Conservation (phyloP, 208 protist genomes). For the Phytomonas francai region DNA sequence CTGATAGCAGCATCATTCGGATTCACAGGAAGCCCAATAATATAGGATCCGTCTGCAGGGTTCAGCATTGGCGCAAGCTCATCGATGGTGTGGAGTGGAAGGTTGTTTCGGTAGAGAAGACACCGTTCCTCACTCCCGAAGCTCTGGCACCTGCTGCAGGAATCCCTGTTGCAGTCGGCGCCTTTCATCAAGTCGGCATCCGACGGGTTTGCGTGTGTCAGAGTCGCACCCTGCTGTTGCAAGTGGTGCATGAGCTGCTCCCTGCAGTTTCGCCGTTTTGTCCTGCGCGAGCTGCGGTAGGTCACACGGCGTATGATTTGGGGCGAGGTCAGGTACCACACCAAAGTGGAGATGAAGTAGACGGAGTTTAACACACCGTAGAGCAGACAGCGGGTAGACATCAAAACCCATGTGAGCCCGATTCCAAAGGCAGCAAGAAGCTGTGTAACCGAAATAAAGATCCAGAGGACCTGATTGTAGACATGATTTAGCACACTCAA, state of each 20-base stretch:
- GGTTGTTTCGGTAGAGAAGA: too few relatives aligned
- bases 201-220: not conserved
- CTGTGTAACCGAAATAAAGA: slow-evolving; percentile 28
- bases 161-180: slow-evolving; percentile 3
- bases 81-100: slow-evolving; percentile 13
- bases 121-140: not conserved
- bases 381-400: slow-evolving; percentile 47
- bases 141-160: slow-evolving; percentile 9
- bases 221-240: not conserved
- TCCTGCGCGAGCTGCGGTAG: slow-evolving; percentile 58
- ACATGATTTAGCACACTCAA: slow-evolving; percentile 33
- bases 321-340: slow-evolving; percentile 65
- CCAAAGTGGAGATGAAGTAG: slow-evolving; percentile 57
- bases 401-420: slow-evolving; percentile 70
- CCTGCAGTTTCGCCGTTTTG: slow-evolving; percentile 44
- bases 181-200: not conserved
- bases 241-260: slow-evolving; percentile 24
- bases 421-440: slow-evolving; percentile 72
- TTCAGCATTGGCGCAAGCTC: slow-evolving; percentile 36
- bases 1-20: not conserved
- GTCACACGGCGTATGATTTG: slow-evolving; percentile 73
- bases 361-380: slow-evolving; percentile 46
- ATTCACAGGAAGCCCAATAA: slow-evolving; percentile 35
- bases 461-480: slow-evolving; percentile 57
- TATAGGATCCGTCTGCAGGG: slow-evolving; percentile 48